Conservation (phyloP, 768 basidiomycete species). For the Pisolithus albus region DNA sequence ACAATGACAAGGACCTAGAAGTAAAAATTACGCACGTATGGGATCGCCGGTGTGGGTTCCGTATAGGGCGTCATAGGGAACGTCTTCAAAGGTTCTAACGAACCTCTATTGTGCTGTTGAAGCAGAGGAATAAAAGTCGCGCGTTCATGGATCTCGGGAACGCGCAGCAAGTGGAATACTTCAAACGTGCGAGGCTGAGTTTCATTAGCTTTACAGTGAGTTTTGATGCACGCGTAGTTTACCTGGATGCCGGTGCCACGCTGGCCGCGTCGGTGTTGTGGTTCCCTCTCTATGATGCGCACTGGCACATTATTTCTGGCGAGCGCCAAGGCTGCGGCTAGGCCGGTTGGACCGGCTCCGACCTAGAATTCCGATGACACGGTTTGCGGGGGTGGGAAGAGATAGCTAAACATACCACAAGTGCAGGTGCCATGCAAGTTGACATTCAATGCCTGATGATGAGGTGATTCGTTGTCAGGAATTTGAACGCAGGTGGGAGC, state of each 20-base stretch:
- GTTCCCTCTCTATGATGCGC: conserved; percentile 16
- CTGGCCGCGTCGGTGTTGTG: conserved; percentile 2
- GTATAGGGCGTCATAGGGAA: neutral
- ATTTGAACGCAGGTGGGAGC: too few species aligned
- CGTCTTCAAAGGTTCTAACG: conserved; percentile 11
- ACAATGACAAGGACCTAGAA: too few species aligned
- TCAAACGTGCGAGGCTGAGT: conserved; percentile 40
- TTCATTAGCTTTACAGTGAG: too few species aligned
- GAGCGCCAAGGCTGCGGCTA: conserved; percentile 20
- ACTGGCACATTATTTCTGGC: conserved; percentile 17
- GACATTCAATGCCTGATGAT: too few species aligned
- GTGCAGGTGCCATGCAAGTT: too few species aligned
- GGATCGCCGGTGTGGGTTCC: conserved; percentile 20
- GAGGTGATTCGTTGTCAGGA: too few species aligned
- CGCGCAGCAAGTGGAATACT: conserved; percentile 34
- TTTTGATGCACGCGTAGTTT: neutral
- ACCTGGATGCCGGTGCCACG: conserved; percentile 3
- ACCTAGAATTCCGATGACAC: conserved; percentile 1
- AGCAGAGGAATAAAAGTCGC: conserved; percentile 22
- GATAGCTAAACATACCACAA: too few species aligned
- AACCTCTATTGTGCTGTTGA: conserved; percentile 28
- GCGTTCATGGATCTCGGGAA: conserved; percentile 30
- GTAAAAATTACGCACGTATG: conserved; percentile 16
- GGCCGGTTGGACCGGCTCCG: conserved; percentile 18
- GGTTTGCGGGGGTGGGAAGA: too few species aligned